Evolutionary conservation across 805 yeast genomes (phyloP).

Genomic region (Metschnikowia colocasiae): DNA sequence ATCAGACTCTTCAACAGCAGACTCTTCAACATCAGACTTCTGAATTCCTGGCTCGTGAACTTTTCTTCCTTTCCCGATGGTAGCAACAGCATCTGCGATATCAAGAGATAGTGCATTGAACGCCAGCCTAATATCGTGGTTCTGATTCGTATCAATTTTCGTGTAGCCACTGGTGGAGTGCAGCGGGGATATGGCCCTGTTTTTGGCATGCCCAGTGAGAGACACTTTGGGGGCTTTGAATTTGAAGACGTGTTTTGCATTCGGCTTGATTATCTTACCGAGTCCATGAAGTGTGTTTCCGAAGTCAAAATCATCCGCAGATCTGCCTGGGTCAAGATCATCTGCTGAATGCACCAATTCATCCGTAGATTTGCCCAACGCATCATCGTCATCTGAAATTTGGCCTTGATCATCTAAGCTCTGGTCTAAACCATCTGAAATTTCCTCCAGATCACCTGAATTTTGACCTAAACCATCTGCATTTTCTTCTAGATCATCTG

Average conservation of each 20-base stretch:
- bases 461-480: too few species aligned
- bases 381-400: too few species aligned
- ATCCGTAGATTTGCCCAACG: too few species aligned
- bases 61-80: neutral
- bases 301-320: neutral
- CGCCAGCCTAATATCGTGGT: neutral
- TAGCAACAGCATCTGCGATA: neutral
- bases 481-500: too few species aligned
- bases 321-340: neutral
- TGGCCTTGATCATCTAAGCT: too few species aligned
- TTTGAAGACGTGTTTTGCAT: neutral
- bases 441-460: too few species aligned
- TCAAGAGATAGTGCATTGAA: constrained; percentile 1
- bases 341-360: too few species aligned
- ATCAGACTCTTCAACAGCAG: too few species aligned
- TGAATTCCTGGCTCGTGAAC: too few species aligned
- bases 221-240: neutral
- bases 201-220: neutral
- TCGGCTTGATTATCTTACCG: neutral
- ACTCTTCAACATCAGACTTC: too few species aligned
- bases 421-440: too few species aligned
- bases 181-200: neutral
- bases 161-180: neutral
- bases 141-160: neutral
- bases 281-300: neutral